Base-by-base conservation (phyloP, 2,329 filamentous ascomycete species). In the Colletotrichum spaethianum region DNA sequence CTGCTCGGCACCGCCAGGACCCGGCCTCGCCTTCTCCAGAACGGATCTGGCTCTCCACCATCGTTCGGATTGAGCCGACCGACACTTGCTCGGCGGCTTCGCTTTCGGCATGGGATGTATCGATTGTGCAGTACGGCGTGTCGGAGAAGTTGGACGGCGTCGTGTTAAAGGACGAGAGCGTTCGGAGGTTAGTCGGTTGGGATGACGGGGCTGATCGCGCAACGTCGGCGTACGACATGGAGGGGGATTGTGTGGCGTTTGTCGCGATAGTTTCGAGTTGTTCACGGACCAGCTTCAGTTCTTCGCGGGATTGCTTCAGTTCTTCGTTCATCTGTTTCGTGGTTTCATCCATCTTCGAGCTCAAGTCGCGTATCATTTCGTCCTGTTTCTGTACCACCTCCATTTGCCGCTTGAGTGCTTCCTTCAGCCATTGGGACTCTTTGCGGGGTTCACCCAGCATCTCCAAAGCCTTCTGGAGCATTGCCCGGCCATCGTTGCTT, bases 291-390 rank as follows among this genome's bases (percentile, higher is more conserved):
- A 46, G 42, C 46, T 48, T 48, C 46, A 48, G 46, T 48, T 48
- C 46, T 48, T 48, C 46, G 46, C 20, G 46, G 46, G 46, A n/a
- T 48, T 48, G 20, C 46, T 48, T 48, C 20, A 48, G 46, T 48
- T 48, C 46, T 48, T 48, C 46, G 46, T 48, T 48, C 46, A 48
- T 48, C 46, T 48, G 46, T 23, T 48, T 23, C 46, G 46, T 48
- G 20, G 46, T 48, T 23, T 48, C 46, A 23, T 48, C 46, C 46
- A 48, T 23, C 46, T 48, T 48, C 46, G 23, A 48, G 46, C 20
- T 48, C 46, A 48, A 23, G 23, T 48, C 46, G 20, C 46, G 23
- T n/a, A 48, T 48, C 46, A 48, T 48, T 12, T 48, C 46, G 2
- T 48, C 46, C 46, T 48, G 23, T 26, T 12, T 48, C 46, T 40